phyloP scores from a whole-genome alignment of 148 eudicot species.

The Agrostemma githago region DNA sequence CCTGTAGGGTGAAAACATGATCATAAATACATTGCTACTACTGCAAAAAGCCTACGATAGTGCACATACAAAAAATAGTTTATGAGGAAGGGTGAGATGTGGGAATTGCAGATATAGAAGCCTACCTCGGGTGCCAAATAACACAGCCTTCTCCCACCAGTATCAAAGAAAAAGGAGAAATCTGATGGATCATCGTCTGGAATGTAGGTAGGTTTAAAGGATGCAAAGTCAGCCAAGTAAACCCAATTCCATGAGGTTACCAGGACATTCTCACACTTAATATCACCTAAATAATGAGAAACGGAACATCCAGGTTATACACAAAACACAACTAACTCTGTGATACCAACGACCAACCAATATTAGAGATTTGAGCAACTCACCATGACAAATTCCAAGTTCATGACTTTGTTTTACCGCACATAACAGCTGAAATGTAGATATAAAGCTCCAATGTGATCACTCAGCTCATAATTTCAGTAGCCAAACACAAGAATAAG shows the following conservation, averaged over 20 bases:
- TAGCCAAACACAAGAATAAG: neutral
- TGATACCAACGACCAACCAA: neutral
- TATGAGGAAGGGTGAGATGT: neutral
- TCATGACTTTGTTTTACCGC: slow-evolving; percentile 95
- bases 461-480: slow-evolving; percentile 20
- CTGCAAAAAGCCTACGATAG: neutral
- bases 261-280: slow-evolving; percentile 96
- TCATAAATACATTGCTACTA: neutral
- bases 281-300: slow-evolving; percentile 67
- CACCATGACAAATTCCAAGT: slow-evolving; percentile 89
- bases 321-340: slow-evolving; percentile 9
- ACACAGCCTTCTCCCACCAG: slow-evolving; percentile 94
- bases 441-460: slow-evolving; percentile 5
- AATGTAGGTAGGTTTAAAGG: slow-evolving; percentile 96
- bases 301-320: slow-evolving; percentile 16
- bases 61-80: neutral
- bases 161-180: slow-evolving; percentile 96
- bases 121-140: slow-evolving; percentile 98
- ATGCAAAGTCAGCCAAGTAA: slow-evolving; percentile 94
- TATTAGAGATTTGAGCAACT: slow-evolving; percentile 27
- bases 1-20: neutral
- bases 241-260: slow-evolving; percentile 99
- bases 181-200: slow-evolving; percentile 98
- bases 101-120: neutral
- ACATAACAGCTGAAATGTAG: slow-evolving; percentile 55